Percentiles rank a stretch among this genome's conserved stretches.
Evolutionary conservation across 352 stramenopile genomes (phyloP).

Genomic region (Discostella stelligera): DNA sequence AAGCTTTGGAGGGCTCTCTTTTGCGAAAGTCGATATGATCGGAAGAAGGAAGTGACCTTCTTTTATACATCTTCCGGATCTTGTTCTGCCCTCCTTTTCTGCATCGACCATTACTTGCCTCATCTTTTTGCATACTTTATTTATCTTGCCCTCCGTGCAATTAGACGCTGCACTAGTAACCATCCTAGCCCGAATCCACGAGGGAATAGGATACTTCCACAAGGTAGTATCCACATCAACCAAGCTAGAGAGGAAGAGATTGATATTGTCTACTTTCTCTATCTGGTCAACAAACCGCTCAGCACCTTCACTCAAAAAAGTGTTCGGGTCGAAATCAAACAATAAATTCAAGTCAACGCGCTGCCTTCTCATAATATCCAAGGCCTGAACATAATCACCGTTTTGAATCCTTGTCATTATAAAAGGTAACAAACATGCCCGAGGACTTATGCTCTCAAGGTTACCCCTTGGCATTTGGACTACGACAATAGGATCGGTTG

Average conservation of each 20-base stretch:
- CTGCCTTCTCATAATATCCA: constrained; percentile 79
- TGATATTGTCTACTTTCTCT: constrained; percentile 75
- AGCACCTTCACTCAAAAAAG: constrained; percentile 63
- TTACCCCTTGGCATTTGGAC: constrained; percentile 81
- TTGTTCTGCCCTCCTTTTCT: constrained; percentile 50
- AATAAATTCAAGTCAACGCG: constrained; percentile 83
- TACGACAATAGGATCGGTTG: constrained; percentile 59
- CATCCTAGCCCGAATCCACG: constrained; percentile 46
- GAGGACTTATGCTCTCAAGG: constrained; percentile 75
- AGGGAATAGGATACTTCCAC: constrained; percentile 70
- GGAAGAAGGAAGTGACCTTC: constrained; percentile 77
- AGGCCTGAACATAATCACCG: constrained; percentile 60
- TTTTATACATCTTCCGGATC: constrained; percentile 42
- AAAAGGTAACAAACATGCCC: constrained; percentile 73
- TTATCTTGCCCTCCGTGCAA: constrained; percentile 63
- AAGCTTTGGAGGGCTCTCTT: constrained; percentile 76
- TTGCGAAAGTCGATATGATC: constrained; percentile 82
- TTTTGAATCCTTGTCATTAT: constrained; percentile 66
- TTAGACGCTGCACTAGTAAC: background rate
- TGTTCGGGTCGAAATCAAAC: constrained; percentile 65
- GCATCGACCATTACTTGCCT: constrained; percentile 63
- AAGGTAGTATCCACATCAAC: constrained; percentile 74
- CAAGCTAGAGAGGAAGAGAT: constrained; percentile 81
- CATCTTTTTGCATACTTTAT: constrained; percentile 71
- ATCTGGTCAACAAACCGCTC: constrained; percentile 67